These are phyloP conservation scores for Letharia columbiana DNA, from an alignment of 495 filamentous ascomycete species.

Conservation along the genomic window DNA sequence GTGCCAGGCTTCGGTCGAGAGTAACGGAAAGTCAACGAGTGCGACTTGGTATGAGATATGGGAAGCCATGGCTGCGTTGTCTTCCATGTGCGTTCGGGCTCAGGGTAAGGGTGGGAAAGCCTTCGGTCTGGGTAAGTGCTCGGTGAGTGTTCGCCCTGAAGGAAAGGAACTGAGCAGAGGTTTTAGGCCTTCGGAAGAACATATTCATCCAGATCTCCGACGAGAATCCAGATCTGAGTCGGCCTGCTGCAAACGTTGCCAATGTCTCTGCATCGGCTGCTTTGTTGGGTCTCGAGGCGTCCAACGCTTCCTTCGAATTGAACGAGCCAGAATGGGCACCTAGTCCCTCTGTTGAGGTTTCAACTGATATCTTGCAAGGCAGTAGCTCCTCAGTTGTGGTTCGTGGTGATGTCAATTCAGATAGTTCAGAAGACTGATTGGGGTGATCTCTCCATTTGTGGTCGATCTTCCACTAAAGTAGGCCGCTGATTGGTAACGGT, in stretches of 20 bases:
- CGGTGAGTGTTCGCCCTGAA: no score
- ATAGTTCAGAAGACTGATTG: neutral
- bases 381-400: neutral
- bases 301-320: neutral
- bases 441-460: neutral
- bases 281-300: neutral
- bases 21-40: constrained; percentile 1
- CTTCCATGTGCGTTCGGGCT: neutral
- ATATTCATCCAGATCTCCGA: constrained; percentile 3
- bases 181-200: constrained; percentile 2
- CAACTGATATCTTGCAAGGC: neutral
- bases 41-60: constrained; percentile 15
- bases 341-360: neutral
- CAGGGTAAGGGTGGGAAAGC: constrained; percentile 4
- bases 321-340: neutral
- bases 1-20: constrained; percentile 2
- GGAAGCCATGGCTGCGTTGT: constrained; percentile 5
- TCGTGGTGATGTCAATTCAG: neutral
- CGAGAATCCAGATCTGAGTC: neutral
- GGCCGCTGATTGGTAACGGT: neutral
- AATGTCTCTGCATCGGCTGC: neutral
- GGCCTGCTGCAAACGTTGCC: neutral
- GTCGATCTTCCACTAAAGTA: neutral
- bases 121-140: constrained; percentile 1
- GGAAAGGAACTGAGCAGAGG: neutral